A percentile compares a stretch with the other conserved stretches of the same genome.
Conservation (phyloP, 2,329 filamentous ascomycete genomes). For the Pseudomassariella vexata region DNA sequence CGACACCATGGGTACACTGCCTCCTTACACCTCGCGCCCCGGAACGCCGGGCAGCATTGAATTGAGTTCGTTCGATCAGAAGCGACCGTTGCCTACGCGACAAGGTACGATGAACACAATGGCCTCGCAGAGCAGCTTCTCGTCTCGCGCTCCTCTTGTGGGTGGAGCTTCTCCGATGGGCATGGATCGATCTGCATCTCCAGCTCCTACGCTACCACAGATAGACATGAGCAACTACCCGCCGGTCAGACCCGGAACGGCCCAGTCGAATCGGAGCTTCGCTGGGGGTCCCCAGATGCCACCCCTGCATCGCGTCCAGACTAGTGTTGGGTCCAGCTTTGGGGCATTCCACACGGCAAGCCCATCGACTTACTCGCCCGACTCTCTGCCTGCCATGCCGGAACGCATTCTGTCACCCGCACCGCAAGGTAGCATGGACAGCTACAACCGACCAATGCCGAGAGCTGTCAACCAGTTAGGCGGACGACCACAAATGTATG, state of each 20-base stretch:
- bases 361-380: slow-evolving; percentile 18
- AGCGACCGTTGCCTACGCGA: slow-evolving; percentile 40
- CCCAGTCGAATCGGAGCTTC: slow-evolving; percentile 29
- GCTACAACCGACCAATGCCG: slow-evolving; percentile 21
- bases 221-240: slow-evolving; percentile 23
- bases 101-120: slow-evolving; percentile 40
- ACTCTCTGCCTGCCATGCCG: slow-evolving; percentile 24
- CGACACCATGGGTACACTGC: slow-evolving; percentile 57
- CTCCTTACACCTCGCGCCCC: slow-evolving; percentile 55
- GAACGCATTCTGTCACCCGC: slow-evolving; percentile 26
- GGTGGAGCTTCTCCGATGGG: slow-evolving; percentile 57
- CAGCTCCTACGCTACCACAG: slow-evolving; percentile 28
- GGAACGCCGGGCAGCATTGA: slow-evolving; percentile 48
- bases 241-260: slow-evolving; percentile 28
- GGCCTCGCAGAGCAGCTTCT: slow-evolving; percentile 54
- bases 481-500: slow-evolving; percentile 6
- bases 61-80: slow-evolving; percentile 46
- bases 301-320: slow-evolving; percentile 16
- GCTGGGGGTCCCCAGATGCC: slow-evolving; percentile 17
- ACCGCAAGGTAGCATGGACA: slow-evolving; percentile 24
- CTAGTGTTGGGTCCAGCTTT: slow-evolving; percentile 12
- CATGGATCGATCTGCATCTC: slow-evolving; percentile 33
- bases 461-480: slow-evolving; percentile 13
- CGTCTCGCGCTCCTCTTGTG: slow-evolving; percentile 58
- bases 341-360: slow-evolving; percentile 14